Conservation (phyloP, 805 yeast species). For the Yamadazyma scolyti region DNA sequence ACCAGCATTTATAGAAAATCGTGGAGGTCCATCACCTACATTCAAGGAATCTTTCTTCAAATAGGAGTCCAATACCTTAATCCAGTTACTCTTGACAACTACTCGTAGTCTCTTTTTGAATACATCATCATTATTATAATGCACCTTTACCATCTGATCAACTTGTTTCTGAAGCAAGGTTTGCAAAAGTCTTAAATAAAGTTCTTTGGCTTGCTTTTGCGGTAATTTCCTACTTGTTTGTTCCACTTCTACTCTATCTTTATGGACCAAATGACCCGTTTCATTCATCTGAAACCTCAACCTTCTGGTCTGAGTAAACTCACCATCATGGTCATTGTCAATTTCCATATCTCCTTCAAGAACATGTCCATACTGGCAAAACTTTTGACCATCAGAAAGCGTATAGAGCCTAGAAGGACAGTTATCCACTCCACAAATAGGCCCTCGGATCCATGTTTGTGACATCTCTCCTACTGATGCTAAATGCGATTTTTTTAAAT, state of each 20-base stretch:
- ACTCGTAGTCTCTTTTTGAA: conserved; percentile 10
- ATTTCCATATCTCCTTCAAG: conserved; percentile 74
- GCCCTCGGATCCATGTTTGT: conserved; percentile 61
- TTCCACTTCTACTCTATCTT: conserved; percentile 6
- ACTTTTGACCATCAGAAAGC: conserved; percentile 67
- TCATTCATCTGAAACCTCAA: conserved; percentile 34
- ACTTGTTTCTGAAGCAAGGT: conserved; percentile 36
- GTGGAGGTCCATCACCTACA: conserved; percentile 1
- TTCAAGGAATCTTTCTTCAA: conserved; percentile 5
- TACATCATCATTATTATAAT: conserved; percentile 20
- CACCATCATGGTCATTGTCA: conserved; percentile 82
- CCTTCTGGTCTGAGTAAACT: conserved; percentile 51
- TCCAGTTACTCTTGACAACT: conserved; percentile 33
- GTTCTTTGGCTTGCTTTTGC: conserved; percentile 9
- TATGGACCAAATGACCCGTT: conserved; percentile 8
- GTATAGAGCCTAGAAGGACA: conserved; percentile 79
- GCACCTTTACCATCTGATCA: conserved; percentile 27
- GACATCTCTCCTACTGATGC: conserved; percentile 9
- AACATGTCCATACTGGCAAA: conserved; percentile 91
- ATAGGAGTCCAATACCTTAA: conserved; percentile 15
- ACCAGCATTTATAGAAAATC: conserved; percentile 9
- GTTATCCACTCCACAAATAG: conserved; percentile 84
- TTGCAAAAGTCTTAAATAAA: conserved; percentile 7
- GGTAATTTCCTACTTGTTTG: conserved; percentile 2
- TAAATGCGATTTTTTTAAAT: no score